A percentile compares a stretch with the other conserved stretches of the same genome.
Conservation (phyloP, 2,329 filamentous ascomycete genomes). For the Aspergillus viridinutans region DNA sequence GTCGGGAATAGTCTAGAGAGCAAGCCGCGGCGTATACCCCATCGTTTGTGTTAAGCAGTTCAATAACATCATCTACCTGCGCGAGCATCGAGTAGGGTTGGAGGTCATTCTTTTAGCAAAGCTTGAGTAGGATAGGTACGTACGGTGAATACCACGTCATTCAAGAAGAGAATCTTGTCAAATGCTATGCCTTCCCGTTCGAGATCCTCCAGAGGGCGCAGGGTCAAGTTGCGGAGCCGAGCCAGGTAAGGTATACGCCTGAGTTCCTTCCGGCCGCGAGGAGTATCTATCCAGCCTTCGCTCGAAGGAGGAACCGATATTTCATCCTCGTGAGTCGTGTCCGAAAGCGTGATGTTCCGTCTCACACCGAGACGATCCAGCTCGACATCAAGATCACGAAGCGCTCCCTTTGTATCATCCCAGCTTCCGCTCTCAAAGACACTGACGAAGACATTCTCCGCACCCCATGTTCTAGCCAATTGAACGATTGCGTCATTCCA, state of each 20-base stretch:
- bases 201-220: constrained; percentile 56
- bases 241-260: constrained; percentile 67
- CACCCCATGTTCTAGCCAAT: constrained; percentile 54
- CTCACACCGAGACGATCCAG: constrained; percentile 52
- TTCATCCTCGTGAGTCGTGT: constrained; percentile 56
- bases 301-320: constrained; percentile 42
- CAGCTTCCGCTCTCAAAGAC: constrained; percentile 66
- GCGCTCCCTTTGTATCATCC: constrained; percentile 62
- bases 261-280: constrained; percentile 51
- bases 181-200: constrained; percentile 49
- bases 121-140: neutral
- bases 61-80: constrained; percentile 49
- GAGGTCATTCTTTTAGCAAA: constrained; percentile 11
- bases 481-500: constrained; percentile 61
- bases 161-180: constrained; percentile 57
- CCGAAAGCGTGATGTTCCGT: constrained; percentile 55
- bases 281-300: constrained; percentile 62
- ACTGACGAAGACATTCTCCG: constrained; percentile 63
- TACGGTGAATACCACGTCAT: constrained; percentile 45
- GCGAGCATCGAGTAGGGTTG: neutral
- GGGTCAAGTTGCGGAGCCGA: constrained; percentile 58
- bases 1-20: constrained; percentile 65
- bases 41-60: constrained; percentile 56
- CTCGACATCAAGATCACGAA: constrained; percentile 54
- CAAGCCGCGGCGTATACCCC: constrained; percentile 64